phyloP scores from a whole-genome alignment of 495 filamentous ascomycete species.

The Choiromyces venosus region DNA sequence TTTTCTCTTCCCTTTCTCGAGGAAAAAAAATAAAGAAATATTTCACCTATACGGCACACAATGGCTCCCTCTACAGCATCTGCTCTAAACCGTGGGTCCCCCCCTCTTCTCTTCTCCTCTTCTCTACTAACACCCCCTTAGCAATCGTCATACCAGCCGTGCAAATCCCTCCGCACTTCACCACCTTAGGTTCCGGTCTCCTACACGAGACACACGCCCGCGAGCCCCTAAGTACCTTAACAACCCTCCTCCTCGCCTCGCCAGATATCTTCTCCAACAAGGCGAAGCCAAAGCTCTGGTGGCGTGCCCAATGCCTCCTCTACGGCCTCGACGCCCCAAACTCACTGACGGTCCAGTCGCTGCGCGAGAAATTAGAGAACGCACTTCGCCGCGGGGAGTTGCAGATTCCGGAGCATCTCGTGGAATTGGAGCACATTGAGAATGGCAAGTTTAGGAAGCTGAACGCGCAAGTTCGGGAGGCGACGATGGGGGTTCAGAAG shows the following conservation, averaged over 20 bases:
- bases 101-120: background rate
- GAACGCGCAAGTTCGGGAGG: constrained; percentile 29
- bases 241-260: constrained; percentile 21
- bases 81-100: constrained; percentile 15
- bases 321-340: constrained; percentile 23
- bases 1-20: background rate
- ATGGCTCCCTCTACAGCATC: constrained; percentile 26
- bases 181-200: constrained; percentile 25
- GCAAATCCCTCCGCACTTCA: constrained; percentile 24
- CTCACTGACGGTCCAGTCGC: constrained; percentile 8
- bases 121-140: constrained; percentile 8
- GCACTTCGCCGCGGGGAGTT: constrained; percentile 11
- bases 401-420: constrained; percentile 9
- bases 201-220: constrained; percentile 20
- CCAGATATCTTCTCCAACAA: constrained; percentile 19
- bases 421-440: constrained; percentile 20
- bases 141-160: constrained; percentile 27
- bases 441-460: constrained; percentile 29
- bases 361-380: constrained; percentile 9
- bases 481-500: background rate
- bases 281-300: constrained; percentile 25
- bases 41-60: background rate
- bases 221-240: constrained; percentile 28
- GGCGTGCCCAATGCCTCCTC: constrained; percentile 30
- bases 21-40: background rate